Base-by-base conservation (phyloP, 176 grass and related monocot species). In the Eleusine indica region DNA sequence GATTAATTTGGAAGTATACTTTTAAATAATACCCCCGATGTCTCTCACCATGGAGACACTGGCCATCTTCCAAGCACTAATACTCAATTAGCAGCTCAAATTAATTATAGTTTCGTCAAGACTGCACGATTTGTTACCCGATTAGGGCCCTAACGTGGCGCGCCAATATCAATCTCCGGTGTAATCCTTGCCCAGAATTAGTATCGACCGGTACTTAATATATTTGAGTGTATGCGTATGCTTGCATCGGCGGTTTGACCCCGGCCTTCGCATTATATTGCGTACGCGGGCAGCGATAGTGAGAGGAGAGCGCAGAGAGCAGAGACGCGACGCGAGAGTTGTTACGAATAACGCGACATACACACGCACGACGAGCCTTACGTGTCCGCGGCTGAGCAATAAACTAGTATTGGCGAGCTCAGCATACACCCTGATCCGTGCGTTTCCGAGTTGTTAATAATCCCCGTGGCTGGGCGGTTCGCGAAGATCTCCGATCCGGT, bases 231-330 rank as follows among this genome's bases (percentile, higher is more conserved):
- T 47, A 30, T 60, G 1, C 11, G 4, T 8, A 32, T 35, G 71
- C 88, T 80, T 72, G 86, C 83, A 62, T 92, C 80, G 74, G 74
- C 65, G 3, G 44, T 84, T 89, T 93, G 90, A 95, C 88, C 51
- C 53, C 16, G 2, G n/a, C 57, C 57, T 66, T 46, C 7, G 29
- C 13, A 35, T 35, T 35, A 35, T 35, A 35, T 0, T 71, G 18
- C 40, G 66, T 49, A 79, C 77, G 77, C 62, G 62, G 67, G 77
- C 44, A 66, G 76, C 40, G 42, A 79, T 61, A 66, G 22, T 1
- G 60, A 46, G 44, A 46, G 44, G 7, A 46, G 44, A 8, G 32
- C 32, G 32, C 32, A 35, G 32, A 0, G 32, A 58, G 56, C 52
- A 18, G 22, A 63, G 25, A 64, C 58, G 43, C 37, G 48, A 69